Base-by-base conservation (phyloP, 495 filamentous ascomycete genomes). In the Saxispiralis lemnorum region DNA sequence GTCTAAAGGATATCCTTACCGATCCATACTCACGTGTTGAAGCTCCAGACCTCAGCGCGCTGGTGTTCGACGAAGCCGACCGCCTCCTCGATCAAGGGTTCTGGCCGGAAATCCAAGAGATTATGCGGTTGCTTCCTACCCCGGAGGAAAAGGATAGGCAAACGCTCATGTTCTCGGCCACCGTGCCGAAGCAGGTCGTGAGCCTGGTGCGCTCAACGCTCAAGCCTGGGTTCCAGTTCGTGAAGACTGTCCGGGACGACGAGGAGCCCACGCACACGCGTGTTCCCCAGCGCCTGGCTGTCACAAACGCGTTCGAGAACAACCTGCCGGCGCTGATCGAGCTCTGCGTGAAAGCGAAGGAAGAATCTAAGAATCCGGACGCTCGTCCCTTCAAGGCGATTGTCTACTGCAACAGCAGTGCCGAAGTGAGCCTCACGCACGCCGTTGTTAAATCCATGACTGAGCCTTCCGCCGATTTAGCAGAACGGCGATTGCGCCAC, bases 1-100 rank as follows among this genome's bases (percentile, higher is more conserved):
- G 89, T 51, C 64, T 96, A 30, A 69, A 79, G 45, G 89, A 97
- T 61, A 66, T 97, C 40, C 64, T 97, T 12, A 72, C 73, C 0
- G 88, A 95, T 54, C 66, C 59, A 0, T 52, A 56, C 31, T 72
- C 65, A 44, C 66, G 76, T 30, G 69, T 97, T n/a, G 58, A 61
- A 7, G 81, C 82, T 6, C 81, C 85, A 11, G 73, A 74, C 10
- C 63, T 95, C 34, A 73, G 71, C 39, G 72, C 76, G n/a, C 61
- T 97, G 16, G 89, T 95, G 31, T 67, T 97, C 30, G 89, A 97
- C 52, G 89, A 97, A 63, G 92, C 88, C 1, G 89, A 97, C 61
- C 73, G 89, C 34, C 71, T 97, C 47, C 65, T 97, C 33, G 89
- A 97, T 51, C 70, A 82, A 47, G 92, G 92, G 0, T 97, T 97